Conservation (phyloP, 139 green algal genomes). For the Coelastrella sp. region DNA sequence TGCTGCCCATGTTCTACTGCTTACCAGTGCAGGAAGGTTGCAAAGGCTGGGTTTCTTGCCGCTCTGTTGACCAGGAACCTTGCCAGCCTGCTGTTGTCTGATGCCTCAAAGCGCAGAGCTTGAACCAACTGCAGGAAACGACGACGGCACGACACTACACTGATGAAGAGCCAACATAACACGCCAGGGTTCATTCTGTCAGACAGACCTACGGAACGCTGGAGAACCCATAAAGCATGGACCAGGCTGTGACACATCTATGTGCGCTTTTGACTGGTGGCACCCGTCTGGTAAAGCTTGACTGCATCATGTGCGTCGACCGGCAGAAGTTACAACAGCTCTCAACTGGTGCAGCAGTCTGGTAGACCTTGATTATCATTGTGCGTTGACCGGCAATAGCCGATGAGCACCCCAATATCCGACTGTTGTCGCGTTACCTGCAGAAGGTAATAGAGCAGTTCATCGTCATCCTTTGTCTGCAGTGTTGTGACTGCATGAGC, state of each 20-base stretch:
- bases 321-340: too few species aligned
- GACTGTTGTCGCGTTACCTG: conserved; percentile 87
- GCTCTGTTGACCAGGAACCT: conserved; percentile 85
- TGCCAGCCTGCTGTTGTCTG: conserved; percentile 69
- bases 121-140: conserved; percentile 33
- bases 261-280: too few species aligned
- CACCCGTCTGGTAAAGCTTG: too few species aligned
- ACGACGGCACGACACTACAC: background rate
- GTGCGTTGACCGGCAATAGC: too few species aligned
- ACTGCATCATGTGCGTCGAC: too few species aligned
- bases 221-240: too few species aligned
- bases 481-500: conserved; percentile 53
- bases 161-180: background rate
- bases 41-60: conserved; percentile 71
- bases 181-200: too few species aligned
- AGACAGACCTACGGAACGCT: too few species aligned
- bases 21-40: conserved; percentile 89
- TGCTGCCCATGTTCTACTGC: background rate
- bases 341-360: too few species aligned
- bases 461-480: conserved; percentile 82
- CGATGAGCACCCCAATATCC: background rate
- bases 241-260: too few species aligned
- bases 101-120: conserved; percentile 93
- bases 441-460: conserved; percentile 94
- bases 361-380: too few species aligned